These are phyloP conservation scores for Piper betle DNA, from an alignment of 164 flowering plant species.

Conservation along the genomic window DNA sequence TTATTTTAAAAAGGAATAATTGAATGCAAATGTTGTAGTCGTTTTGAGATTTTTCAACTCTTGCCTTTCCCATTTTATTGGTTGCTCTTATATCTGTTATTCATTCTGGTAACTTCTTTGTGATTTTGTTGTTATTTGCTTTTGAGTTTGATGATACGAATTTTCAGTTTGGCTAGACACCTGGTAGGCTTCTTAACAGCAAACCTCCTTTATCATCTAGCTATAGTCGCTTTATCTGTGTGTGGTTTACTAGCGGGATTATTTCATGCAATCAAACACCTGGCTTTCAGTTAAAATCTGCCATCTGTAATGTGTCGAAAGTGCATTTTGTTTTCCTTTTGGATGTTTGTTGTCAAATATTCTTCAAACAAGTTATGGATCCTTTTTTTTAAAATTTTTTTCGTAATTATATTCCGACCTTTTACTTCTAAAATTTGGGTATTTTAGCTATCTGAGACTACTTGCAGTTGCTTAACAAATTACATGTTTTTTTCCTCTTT, in stretches of 20 bases:
- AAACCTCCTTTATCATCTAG: not conserved
- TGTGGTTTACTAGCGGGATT: not conserved
- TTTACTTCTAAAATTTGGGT: no score
- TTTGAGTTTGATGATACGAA: not conserved
- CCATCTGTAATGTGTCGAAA: not conserved
- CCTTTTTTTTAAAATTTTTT: no score
- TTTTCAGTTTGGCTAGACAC: not conserved
- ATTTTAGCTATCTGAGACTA: no score
- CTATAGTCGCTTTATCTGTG: not conserved
- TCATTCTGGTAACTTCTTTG: not conserved
- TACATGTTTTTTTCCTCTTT: no score
- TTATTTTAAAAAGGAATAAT: not conserved
- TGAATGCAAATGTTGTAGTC: no score
- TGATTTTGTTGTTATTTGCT: not conserved
- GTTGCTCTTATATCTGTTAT: not conserved
- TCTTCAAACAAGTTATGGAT: no score
- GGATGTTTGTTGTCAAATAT: not conserved
- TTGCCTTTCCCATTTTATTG: no score
- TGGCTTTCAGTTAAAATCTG: not conserved
- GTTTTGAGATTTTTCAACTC: no score
- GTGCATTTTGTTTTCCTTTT: not conserved
- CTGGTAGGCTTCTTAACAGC: not conserved
- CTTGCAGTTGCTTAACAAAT: no score
- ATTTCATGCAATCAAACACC: not conserved
- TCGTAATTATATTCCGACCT: no score